A percentile compares a stretch with the other conserved stretches of the same genome.
Conservation (phyloP, 2,329 filamentous ascomycete species). For the Fulvia fulva region DNA sequence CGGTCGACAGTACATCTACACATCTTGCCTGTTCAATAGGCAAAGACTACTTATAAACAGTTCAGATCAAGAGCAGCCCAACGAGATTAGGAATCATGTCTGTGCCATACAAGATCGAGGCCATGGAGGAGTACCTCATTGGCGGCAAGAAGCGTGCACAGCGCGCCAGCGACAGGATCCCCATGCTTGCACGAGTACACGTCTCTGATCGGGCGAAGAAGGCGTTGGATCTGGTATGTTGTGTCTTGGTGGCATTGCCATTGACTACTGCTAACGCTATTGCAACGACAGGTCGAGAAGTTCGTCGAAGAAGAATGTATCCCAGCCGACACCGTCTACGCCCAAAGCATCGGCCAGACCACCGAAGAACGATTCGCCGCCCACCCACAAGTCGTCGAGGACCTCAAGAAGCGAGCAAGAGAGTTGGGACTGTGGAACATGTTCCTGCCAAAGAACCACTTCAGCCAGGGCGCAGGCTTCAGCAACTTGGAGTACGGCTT, state of each 20-base stretch:
- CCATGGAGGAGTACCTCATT: constrained; percentile 31
- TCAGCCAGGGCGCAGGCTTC: constrained; percentile 91
- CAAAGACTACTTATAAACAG: background rate
- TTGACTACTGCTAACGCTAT: constrained; percentile 4
- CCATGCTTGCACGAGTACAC: constrained; percentile 55
- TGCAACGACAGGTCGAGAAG: constrained; percentile 60
- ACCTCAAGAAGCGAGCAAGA: constrained; percentile 79
- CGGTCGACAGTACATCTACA: background rate
- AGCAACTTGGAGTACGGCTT: constrained; percentile 94
- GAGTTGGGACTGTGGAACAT: constrained; percentile 94
- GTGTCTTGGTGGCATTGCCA: background rate
- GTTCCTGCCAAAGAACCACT: constrained; percentile 93
- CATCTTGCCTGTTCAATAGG: constrained; percentile 3
- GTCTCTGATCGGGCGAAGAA: constrained; percentile 83
- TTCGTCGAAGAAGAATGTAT: constrained; percentile 93
- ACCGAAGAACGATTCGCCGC: constrained; percentile 66
- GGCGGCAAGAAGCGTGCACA: constrained; percentile 22
- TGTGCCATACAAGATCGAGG: constrained; percentile 35
- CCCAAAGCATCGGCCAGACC: constrained; percentile 74
- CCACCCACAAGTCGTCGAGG: constrained; percentile 78
- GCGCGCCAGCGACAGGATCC: constrained; percentile 54
- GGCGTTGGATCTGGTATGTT: constrained; percentile 67
- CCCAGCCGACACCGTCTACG: constrained; percentile 71
- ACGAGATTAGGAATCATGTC: constrained; percentile 29
- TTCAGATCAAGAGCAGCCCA: background rate